Evolutionary conservation across 148 eudicot genomes (phyloP), one percentile per base, ranked within the genome.

Genomic region (Spergularia marina): DNA sequence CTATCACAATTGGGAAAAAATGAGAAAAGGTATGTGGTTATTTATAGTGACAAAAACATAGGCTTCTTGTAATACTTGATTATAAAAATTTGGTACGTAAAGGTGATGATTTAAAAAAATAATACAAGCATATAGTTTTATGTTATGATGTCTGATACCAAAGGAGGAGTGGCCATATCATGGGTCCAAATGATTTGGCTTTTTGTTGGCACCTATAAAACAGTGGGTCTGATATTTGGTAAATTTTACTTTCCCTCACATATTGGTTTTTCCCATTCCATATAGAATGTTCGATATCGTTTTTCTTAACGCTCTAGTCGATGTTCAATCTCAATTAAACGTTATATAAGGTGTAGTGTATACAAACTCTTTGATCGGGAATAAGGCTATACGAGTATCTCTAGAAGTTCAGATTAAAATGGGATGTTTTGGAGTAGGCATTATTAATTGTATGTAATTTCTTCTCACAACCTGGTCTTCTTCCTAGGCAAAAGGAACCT

Each of bases 1-100:
- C 17, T 16, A 30, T 30, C 36, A 74, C 21, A 75, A 65, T 23
- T 53, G 73, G 76, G 30, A 64, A 75, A 16, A 70, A 65, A 65
- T 73, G 74, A 61, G 77, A 47, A 77, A 68, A 82, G 68, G 53
- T 41, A 79, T 69, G 58, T 76, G 80, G 72, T 55, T 84, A 76
- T 82, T 78, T 84, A 84, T 80, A 80, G 66, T 75, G 73, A 64
- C 61, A 69, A 47, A 34, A 18, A 62, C 10, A 44, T 44, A 44
- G 25, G 65, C 74, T 68, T 61, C 41, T 70, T 76, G 77, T 70
- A 53, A 57, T 74, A 17, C n/a, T 36, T 64, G 53, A 39, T 56
- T 59, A 54, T 52, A 68, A 17, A 17, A 63, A 39, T 4, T 18
- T 30, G 39, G 23, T 64, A 40, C 30, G 20, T 17, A 71, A 70